Evolutionary conservation across 768 basidiomycete genomes (phyloP), one percentile per base, ranked within the genome.

Genomic region (Pleurotus djamor): DNA sequence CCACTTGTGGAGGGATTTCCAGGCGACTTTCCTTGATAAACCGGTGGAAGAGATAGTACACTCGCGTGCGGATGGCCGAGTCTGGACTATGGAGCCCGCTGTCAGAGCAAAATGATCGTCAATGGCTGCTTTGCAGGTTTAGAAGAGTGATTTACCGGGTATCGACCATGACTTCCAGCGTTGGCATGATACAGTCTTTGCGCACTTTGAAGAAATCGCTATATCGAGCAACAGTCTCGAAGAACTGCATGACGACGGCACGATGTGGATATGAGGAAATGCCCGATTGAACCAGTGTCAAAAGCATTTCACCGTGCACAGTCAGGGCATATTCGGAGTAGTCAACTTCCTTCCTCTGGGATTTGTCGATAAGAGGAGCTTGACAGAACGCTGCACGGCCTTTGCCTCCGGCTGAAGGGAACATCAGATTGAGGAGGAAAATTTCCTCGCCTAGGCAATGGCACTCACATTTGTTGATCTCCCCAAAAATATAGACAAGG

Each of bases 151-250:
- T 88, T 60, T 69, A 95, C 95, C 92, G 82, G 60, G 72, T 59
- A 66, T 91, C 93, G 32, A 98, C 82, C 82, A 99, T 92, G 9
- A 91, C 91, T 65, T 94, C 89, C 35, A 99, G 76, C 2, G 92
- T 84, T 1, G 93, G 92, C 65, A 92, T 79, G 55, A 98, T 92
- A 65, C 88, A 92, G 59, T 93, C 91, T 65, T 89, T 92, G 62
- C 94, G 87, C 21, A 95, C 87, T 72, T 92, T 94, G 86, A 98
- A 98, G 71, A 99, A 98, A 66, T 98, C 97, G 37, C 86, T 84
- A 69, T 98, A 99, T 50, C 97, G 85, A n/a, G 92, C 84, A 9
- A 83, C 83, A 4, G 92, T 91, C 73, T 99, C 97, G 63, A 98
- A 98, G 72, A 92, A 95, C 68, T 96, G 94, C 72, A 96, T 80